Evolutionary conservation across 1,284 basidiomycete genomes (phyloP).

Genomic region (Puccinia horiana): DNA sequence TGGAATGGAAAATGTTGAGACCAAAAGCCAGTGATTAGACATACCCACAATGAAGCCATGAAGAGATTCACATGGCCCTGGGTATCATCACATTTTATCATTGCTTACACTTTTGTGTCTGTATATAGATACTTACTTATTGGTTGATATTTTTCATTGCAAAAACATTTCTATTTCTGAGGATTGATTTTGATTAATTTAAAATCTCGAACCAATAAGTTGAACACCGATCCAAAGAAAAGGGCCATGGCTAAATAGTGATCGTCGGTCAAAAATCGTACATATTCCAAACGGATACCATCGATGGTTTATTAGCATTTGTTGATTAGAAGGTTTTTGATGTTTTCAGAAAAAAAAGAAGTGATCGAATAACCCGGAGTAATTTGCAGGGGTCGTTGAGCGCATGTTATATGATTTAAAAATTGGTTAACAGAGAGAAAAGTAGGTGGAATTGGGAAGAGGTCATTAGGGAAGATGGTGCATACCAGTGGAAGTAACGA

Average conservation of each 20-base stretch:
- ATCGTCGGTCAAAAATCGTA: neutral
- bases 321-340: neutral
- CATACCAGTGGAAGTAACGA: slow-evolving; percentile 75
- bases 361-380: slow-evolving; percentile 53
- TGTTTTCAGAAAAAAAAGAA: neutral
- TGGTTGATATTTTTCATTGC: too few relatives aligned
- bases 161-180: too few relatives aligned
- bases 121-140: too few relatives aligned
- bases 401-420: neutral
- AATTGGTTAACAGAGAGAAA: slow-evolving; percentile 58
- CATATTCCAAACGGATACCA: too few relatives aligned
- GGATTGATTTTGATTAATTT: slow-evolving; percentile 61
- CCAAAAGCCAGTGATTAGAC: too few relatives aligned
- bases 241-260: slow-evolving; percentile 65
- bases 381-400: neutral
- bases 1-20: too few relatives aligned
- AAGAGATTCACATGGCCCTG: too few relatives aligned
- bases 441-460: slow-evolving; percentile 58
- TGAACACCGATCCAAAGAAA: slow-evolving; percentile 89
- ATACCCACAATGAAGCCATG: too few relatives aligned
- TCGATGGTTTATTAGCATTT: too few relatives aligned
- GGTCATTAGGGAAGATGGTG: neutral
- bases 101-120: too few relatives aligned
- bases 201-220: slow-evolving; percentile 77
- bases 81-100: too few relatives aligned